Evolutionary conservation across 805 yeast genomes (phyloP).

Genomic region (Spathaspora hagerdaliae): DNA sequence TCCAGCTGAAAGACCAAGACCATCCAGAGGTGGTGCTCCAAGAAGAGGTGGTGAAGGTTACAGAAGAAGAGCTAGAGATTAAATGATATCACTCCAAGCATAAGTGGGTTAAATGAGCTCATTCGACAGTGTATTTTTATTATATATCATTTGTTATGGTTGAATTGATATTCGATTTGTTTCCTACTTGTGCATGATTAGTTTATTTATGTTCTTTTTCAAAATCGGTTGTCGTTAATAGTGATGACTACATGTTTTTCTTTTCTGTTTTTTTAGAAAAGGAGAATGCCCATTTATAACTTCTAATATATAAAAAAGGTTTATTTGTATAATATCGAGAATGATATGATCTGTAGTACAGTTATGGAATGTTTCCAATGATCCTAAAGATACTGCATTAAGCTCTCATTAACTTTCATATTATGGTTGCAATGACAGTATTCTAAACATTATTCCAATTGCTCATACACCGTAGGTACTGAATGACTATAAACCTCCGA

Average conservation of each 20-base stretch:
- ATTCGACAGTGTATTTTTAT: neutral
- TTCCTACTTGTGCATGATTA: neutral
- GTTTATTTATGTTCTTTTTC: neutral
- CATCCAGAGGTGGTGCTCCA: constrained; percentile 30
- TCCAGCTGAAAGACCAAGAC: constrained; percentile 74
- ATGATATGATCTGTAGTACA: no score
- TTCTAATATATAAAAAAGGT: constrained; percentile 1
- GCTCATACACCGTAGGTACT: no score
- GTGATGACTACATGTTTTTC: neutral
- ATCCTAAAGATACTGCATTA: no score
- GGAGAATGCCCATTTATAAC: neutral
- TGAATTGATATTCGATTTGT: neutral
- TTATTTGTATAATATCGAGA: neutral
- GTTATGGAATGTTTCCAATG: no score
- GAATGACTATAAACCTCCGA: no score
- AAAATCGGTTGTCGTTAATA: neutral
- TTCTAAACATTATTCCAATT: no score
- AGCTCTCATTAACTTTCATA: no score
- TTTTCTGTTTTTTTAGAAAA: neutral
- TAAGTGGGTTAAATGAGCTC: neutral
- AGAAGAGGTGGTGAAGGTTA: constrained; percentile 30
- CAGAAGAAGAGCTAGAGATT: constrained; percentile 63
- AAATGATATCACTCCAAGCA: constrained; percentile 9
- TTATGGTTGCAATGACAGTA: no score
- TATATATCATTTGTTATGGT: neutral